Conservation (phyloP, 2,329 filamentous ascomycete species). For the Pseudogymnoascus destructans region DNA sequence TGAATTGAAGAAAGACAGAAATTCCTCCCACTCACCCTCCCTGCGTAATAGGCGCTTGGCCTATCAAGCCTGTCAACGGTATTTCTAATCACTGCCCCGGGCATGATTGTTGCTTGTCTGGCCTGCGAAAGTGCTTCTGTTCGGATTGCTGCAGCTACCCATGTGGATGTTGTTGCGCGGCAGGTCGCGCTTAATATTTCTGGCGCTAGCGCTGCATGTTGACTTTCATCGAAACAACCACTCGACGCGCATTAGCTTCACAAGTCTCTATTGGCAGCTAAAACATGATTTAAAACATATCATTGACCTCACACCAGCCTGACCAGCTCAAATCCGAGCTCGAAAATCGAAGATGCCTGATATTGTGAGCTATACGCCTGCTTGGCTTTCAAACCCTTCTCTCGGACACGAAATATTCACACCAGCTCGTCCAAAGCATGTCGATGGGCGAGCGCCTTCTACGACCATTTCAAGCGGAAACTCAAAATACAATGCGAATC, state of each 20-base stretch:
- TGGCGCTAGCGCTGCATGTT: slow-evolving; percentile 9
- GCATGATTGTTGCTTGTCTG: slow-evolving; percentile 21
- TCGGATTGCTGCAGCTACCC: slow-evolving; percentile 2
- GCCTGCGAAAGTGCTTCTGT: slow-evolving; percentile 5
- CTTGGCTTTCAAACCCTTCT: slow-evolving; percentile 70
- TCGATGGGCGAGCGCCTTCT: slow-evolving; percentile 20
- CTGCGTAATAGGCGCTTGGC: slow-evolving; percentile 85
- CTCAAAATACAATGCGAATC: slow-evolving; percentile 26
- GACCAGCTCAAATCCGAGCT: slow-evolving; percentile 3
- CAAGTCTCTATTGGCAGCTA: neutral
- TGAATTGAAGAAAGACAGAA: slow-evolving; percentile 10
- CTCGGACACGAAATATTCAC: slow-evolving; percentile 69
- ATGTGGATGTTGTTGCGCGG: neutral
- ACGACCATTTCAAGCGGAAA: slow-evolving; percentile 22
- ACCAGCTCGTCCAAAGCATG: slow-evolving; percentile 29
- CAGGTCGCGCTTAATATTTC: slow-evolving; percentile 11
- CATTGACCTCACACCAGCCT: neutral
- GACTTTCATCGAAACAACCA: slow-evolving; percentile 1
- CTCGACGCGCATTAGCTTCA: slow-evolving; percentile 6
- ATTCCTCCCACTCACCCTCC: slow-evolving; percentile 46
- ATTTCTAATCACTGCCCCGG: slow-evolving; percentile 32
- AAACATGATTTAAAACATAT: slow-evolving; percentile 6
- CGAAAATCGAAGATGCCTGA: slow-evolving; percentile 54
- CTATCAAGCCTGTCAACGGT: slow-evolving; percentile 89
- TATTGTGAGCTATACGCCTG: slow-evolving; percentile 71